Conservation (phyloP, 352 stramenopile genomes). For the Pelagophyceae sp. region DNA sequence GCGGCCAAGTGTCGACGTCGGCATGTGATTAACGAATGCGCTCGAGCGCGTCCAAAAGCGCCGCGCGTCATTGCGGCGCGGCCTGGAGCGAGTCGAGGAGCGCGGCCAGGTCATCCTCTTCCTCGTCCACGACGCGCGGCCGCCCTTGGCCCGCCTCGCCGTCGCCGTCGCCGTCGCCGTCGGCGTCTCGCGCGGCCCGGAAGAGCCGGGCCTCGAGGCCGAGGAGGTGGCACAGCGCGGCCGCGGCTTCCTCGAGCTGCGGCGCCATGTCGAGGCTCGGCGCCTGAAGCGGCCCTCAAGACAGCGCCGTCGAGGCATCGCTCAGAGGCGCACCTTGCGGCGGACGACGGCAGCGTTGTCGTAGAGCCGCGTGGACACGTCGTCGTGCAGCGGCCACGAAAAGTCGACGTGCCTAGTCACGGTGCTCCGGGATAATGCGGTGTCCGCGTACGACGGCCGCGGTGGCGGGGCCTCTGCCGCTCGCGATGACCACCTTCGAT, state of each 20-base stretch:
- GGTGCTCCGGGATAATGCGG: too few relatives aligned
- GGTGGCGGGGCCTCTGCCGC: too few relatives aligned
- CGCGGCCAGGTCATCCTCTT: background rate
- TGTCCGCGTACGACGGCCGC: too few relatives aligned
- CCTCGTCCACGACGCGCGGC: slow-evolving; percentile 10
- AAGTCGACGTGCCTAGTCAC: too few relatives aligned
- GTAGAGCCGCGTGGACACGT: background rate
- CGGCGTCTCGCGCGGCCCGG: background rate
- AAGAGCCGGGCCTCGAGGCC: background rate
- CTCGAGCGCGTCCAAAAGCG: too few relatives aligned
- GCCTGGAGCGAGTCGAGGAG: background rate
- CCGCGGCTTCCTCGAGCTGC: background rate
- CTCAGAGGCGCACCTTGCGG: too few relatives aligned
- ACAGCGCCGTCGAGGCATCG: too few relatives aligned
- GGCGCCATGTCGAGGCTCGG: background rate
- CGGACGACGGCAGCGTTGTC: background rate
- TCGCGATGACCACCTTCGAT: background rate
- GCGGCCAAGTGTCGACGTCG: too few relatives aligned
- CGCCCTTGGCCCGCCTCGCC: background rate
- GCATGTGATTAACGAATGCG: too few relatives aligned
- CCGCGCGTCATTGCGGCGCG: too few relatives aligned
- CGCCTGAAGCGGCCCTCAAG: too few relatives aligned
- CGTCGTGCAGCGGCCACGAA: background rate
- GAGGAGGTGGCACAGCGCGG: background rate
- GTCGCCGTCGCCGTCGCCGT: slow-evolving; percentile 3